Evolutionary conservation across 257 asterid genomes (phyloP).

Genomic region (Nicotiana knightiana): DNA sequence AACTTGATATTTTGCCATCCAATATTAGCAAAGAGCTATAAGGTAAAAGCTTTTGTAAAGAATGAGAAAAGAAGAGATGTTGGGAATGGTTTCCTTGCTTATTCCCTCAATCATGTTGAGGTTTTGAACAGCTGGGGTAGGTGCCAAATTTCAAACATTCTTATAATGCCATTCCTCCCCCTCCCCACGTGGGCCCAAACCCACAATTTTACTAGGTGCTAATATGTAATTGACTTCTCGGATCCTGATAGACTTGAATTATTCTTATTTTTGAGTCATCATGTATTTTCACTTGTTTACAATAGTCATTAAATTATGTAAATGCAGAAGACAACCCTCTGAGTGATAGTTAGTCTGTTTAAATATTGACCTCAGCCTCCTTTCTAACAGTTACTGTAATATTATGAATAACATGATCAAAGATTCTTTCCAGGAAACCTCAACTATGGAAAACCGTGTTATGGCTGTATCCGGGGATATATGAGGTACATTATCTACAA

Average conservation of each 20-base stretch:
- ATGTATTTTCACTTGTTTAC: neutral
- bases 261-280: neutral
- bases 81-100: too few species aligned
- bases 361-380: neutral
- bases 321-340: neutral
- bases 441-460: constrained; percentile 58
- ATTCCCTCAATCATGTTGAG: too few species aligned
- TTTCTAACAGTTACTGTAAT: neutral
- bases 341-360: neutral
- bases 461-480: constrained; percentile 97
- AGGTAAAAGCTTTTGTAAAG: too few species aligned
- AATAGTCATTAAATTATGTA: neutral
- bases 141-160: neutral
- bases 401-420: neutral
- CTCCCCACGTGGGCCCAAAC: neutral
- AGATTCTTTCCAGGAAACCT: constrained; percentile 43
- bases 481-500: constrained; percentile 54
- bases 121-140: neutral
- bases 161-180: neutral
- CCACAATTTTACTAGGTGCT: neutral
- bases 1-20: too few species aligned
- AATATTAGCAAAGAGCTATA: too few species aligned
- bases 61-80: too few species aligned
- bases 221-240: neutral
- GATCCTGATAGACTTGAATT: neutral